Base-by-base conservation (phyloP, 768 basidiomycete genomes). In the Strobilomyces dryophilus region DNA sequence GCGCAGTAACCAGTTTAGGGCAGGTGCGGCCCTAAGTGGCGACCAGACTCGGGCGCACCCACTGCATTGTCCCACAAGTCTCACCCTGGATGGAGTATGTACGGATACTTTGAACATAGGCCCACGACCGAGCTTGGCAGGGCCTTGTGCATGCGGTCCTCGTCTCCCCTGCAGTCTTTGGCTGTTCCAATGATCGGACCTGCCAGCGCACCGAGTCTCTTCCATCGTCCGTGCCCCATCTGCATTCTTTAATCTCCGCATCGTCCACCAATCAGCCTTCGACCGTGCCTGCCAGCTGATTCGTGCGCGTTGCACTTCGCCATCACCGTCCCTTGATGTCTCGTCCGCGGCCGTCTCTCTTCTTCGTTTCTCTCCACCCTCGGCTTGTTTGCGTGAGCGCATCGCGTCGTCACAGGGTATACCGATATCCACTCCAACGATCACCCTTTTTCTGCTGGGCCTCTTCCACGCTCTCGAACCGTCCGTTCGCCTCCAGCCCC, bases 361-460 rank as follows among this genome's bases (percentile, higher is more conserved):
- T 11, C 31, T 21, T n/a, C n/a, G 36, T 40, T 31, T 45, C 8
- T 41, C 15, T 32, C 14, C 8, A 3, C 29, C 20, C 18, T 40
- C 29, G 29, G 29, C 29, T 29, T 9, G 29, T 29, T 9, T 7
- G 12, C 9, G 39, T n/a, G 29, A 41, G 35, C 12, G 26, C 12
- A 31, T 18, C 14, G 17, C n/a, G n/a, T n/a, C 24, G 9, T 78
- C 64, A 87, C 41, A 82, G 63, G 15, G 72, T 80, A 66, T 89
- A 90, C 60, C 82, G 73, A 65, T 89, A 90, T 21, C 87, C 87
- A 60, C 84, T 87, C 87, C 85, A 88, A 43, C 71, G 68, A 66
- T 89, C 86, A 2, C 86, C 87, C 70, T 85, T 87, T 59, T 82
- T 83, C 51, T 73, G 66, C 71, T 82, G 85, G 40, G 85, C 86